Evolutionary conservation across 371 early-diverging fungal species (phyloP).

Genomic region (Zopfochytrium polystomum): DNA sequence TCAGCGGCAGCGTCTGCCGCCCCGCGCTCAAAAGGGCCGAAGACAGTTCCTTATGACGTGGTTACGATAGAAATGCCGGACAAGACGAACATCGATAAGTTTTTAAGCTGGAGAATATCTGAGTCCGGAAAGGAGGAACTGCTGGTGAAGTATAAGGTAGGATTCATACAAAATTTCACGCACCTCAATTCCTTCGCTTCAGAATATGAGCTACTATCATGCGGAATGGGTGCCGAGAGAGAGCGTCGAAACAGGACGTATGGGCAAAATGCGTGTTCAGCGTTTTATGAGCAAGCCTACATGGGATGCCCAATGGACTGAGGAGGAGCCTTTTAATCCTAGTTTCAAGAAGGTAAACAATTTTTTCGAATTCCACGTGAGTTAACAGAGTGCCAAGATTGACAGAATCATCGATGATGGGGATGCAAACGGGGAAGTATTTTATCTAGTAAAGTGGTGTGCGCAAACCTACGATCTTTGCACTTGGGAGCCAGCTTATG

Average conservation of each 20-base stretch:
- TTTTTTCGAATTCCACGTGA: not conserved
- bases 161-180: not conserved
- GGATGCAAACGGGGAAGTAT: conserved; percentile 62
- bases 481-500: conserved; percentile 83
- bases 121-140: conserved; percentile 48
- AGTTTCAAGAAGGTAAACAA: conserved; percentile 38
- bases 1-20: no score
- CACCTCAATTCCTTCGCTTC: not conserved
- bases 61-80: conserved; percentile 73
- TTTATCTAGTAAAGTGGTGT: conserved; percentile 89
- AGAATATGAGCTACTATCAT: conserved; percentile 75
- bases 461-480: conserved; percentile 80
- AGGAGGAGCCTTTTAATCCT: conserved; percentile 59
- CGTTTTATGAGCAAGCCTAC: conserved; percentile 67
- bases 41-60: conserved; percentile 55
- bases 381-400: conserved; percentile 43
- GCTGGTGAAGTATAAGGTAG: conserved; percentile 71
- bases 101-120: conserved; percentile 53
- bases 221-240: conserved; percentile 76
- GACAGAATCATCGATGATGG: conserved; percentile 87
- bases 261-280: conserved; percentile 75
- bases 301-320: conserved; percentile 57
- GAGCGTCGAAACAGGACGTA: conserved; percentile 61
- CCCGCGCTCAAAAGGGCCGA: no score
- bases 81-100: conserved; percentile 61